A percentile compares a stretch with the other conserved stretches of the same genome.
Evolutionary conservation across 1,139 yeast species (phyloP).

Genomic region (Yamadazyma membranifaciens): DNA sequence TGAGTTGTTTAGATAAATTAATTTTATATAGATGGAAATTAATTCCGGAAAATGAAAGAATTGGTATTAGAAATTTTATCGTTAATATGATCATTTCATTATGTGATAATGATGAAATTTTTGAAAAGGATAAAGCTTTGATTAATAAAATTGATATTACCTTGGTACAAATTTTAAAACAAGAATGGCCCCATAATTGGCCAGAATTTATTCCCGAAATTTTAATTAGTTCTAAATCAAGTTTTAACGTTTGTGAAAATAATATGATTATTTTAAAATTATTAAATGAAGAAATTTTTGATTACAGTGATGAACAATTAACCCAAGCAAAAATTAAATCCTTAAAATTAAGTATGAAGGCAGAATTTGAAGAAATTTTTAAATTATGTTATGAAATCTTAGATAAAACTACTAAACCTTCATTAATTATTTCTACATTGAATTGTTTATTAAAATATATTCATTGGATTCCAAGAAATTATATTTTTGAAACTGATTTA

Average conservation of each 20-base stretch:
- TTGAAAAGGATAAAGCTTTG: constrained; percentile 73
- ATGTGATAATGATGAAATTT: constrained; percentile 82
- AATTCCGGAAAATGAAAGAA: constrained; percentile 78
- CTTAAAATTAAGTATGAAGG: constrained; percentile 79
- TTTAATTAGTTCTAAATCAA: constrained; percentile 78
- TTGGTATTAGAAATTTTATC: constrained; percentile 85
- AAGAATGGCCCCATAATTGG: constrained; percentile 99
- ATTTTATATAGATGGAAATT: constrained; percentile 94
- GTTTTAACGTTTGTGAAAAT: constrained; percentile 93
- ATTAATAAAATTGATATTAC: constrained; percentile 93
- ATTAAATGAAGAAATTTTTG: constrained; percentile 93
- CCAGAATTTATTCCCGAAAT: constrained; percentile 95
- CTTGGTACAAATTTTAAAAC: constrained; percentile 88
- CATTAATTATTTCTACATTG: constrained; percentile 81
- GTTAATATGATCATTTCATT: constrained; percentile 91
- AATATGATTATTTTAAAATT: constrained; percentile 90
- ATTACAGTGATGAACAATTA: constrained; percentile 90
- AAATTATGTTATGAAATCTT: constrained; percentile 89
- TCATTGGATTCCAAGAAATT: constrained; percentile 92
- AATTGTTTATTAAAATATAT: constrained; percentile 80
- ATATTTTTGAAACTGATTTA: constrained; percentile 83
- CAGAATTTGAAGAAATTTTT: constrained; percentile 91
- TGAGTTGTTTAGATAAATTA: constrained; percentile 84
- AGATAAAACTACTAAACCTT: constrained; percentile 81
- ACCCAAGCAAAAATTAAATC: constrained; percentile 91